These are phyloP conservation scores for Fusarium cicatricum DNA, from an alignment of 2,329 filamentous ascomycete genomes.

Conservation along the genomic window DNA sequence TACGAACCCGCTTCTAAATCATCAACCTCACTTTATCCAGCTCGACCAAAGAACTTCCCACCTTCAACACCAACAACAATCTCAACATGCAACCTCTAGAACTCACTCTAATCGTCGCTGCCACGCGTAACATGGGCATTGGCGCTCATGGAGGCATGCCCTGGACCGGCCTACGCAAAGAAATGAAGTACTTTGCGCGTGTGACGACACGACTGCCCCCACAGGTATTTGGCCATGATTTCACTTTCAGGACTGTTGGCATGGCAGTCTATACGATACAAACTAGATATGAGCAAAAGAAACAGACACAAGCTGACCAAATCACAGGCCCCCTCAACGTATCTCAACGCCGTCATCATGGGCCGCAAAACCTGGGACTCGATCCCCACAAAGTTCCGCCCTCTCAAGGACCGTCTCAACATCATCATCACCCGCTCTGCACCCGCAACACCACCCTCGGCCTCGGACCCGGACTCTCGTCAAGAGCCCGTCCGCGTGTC, in stretches of 20 bases:
- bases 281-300: neutral
- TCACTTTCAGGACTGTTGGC: neutral
- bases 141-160: conserved; percentile 81
- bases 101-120: conserved; percentile 92
- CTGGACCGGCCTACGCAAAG: conserved; percentile 87
- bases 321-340: conserved; percentile 43
- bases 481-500: conserved; percentile 63
- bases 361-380: conserved; percentile 96
- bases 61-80: neutral
- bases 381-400: conserved; percentile 80
- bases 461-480: conserved; percentile 17
- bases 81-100: conserved; percentile 56
- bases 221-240: conserved; percentile 43
- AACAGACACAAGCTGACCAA: neutral
- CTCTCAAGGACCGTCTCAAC: conserved; percentile 81
- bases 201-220: conserved; percentile 75
- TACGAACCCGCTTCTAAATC: conserved; percentile 14
- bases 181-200: conserved; percentile 95
- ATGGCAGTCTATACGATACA: too few species aligned
- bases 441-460: conserved; percentile 17
- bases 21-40: neutral
- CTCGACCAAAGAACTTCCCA: neutral
- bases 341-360: conserved; percentile 87
- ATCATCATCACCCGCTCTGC: conserved; percentile 76
- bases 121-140: conserved; percentile 90